phyloP scores from a whole-genome alignment of 2,329 filamentous ascomycete genomes.

The Ophiostoma himal-ulmi region DNA sequence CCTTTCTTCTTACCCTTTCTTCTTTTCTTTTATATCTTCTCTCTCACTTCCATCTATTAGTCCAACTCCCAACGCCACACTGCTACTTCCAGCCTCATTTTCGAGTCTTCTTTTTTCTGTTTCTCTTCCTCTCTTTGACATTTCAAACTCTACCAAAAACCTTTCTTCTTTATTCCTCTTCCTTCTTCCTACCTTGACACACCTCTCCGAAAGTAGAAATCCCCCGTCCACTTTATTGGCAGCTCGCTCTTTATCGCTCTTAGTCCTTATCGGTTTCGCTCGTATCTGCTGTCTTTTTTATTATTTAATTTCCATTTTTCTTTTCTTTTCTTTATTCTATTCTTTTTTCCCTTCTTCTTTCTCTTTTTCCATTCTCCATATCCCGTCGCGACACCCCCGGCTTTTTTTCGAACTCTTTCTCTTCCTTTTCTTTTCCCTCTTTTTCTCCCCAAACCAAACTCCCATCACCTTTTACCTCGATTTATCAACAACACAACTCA shows the following conservation, averaged over 20 bases:
- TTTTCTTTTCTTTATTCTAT: constrained; percentile 5
- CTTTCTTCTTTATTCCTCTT: neutral
- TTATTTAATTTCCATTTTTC: constrained; percentile 5
- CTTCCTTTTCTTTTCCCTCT: neutral
- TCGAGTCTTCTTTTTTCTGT: neutral
- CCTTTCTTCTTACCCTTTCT: neutral
- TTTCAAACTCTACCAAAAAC: neutral
- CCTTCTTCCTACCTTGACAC: neutral
- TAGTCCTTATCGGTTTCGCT: constrained; percentile 4
- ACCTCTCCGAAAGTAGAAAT: neutral
- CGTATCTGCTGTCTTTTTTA: constrained; percentile 9
- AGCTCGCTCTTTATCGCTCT: constrained; percentile 1
- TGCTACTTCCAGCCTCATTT: neutral
- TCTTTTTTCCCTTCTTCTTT: neutral
- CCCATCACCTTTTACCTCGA: neutral
- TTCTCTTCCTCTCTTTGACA: neutral
- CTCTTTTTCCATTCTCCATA: neutral
- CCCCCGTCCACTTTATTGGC: constrained; percentile 6
- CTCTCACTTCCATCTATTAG: neutral
- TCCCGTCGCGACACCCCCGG: neutral
- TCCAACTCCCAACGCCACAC: neutral
- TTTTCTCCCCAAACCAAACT: neutral
- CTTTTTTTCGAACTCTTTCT: neutral
- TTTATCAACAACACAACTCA: neutral
- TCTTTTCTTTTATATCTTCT: neutral